Evolutionary conservation across 2,329 filamentous ascomycete species (phyloP).

Genomic region (Diaporthe citri): DNA sequence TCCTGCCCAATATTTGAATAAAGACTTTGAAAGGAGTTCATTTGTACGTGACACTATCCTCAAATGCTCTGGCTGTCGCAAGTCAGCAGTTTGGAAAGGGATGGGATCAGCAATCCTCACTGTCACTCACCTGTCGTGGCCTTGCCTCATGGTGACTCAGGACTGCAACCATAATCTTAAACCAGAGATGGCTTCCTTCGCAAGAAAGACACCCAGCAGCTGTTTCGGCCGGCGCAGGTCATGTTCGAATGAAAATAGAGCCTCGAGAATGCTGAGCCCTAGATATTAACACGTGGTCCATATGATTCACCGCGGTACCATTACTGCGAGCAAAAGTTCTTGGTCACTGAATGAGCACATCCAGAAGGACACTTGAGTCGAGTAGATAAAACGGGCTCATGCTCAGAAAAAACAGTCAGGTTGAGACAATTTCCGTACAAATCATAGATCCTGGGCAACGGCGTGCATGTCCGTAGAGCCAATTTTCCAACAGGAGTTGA

Average conservation of each 20-base stretch:
- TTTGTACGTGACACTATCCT: neutral
- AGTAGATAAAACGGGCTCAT: too few relatives aligned
- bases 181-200: neutral
- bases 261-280: neutral
- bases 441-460: neutral
- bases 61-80: neutral
- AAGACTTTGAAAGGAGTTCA: too few relatives aligned
- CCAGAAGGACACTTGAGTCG: fast-evolving
- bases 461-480: neutral
- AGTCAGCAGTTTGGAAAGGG: neutral
- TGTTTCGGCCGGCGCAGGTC: too few relatives aligned
- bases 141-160: neutral
- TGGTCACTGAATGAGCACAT: neutral
- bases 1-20: too few relatives aligned
- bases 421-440: too few relatives aligned
- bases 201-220: neutral
- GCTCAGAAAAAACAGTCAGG: too few relatives aligned
- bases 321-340: neutral
- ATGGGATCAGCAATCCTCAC: neutral
- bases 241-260: neutral
- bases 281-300: too few relatives aligned
- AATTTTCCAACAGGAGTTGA: neutral
- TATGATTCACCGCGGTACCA: too few relatives aligned
- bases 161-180: neutral
- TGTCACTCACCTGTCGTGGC: too few relatives aligned